A percentile compares a stretch with the other conserved stretches of the same genome.
Conservation (phyloP, 1,139 yeast genomes). For the Yamadazyma buinensis region DNA sequence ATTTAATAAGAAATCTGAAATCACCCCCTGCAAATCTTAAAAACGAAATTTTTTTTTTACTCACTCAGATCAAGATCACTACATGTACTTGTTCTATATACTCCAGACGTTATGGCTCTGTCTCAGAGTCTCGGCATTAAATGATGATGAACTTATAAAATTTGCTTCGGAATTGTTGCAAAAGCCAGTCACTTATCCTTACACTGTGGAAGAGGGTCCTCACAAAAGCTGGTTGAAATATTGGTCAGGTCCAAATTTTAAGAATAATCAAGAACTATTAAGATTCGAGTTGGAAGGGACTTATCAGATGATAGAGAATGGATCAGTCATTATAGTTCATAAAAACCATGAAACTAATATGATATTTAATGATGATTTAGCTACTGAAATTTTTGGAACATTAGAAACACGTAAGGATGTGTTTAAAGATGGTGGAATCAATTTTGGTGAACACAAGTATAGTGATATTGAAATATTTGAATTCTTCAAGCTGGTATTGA, state of each 20-base stretch:
- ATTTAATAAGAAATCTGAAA: too few relatives aligned
- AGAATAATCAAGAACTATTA: conserved; percentile 3
- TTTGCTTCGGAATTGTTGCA: neutral
- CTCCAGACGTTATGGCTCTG: too few relatives aligned
- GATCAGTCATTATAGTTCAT: conserved; percentile 1
- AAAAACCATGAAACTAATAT: neutral
- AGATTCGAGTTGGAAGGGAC: conserved; percentile 4
- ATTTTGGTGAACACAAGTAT: conserved; percentile 4
- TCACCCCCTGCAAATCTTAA: too few relatives aligned
- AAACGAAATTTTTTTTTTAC: too few relatives aligned
- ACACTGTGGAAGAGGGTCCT: conserved; percentile 2
- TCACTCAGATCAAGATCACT: too few relatives aligned
- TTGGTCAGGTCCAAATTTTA: conserved; percentile 6
- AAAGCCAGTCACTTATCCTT: conserved; percentile 4
- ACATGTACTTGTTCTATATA: too few relatives aligned
- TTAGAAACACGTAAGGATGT: neutral
- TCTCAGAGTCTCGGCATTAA: too few relatives aligned
- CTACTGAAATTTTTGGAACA: conserved; percentile 3
- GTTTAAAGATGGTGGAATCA: conserved; percentile 1
- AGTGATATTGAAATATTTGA: conserved; percentile 4
- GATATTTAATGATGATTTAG: conserved; percentile 5
- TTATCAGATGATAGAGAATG: conserved; percentile 2
- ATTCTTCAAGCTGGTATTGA: conserved; percentile 4
- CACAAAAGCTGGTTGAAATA: conserved; percentile 6
- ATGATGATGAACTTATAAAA: conserved; percentile 3